Conservation (phyloP, 768 basidiomycete species). For the Leccinellum rugosiceps region DNA sequence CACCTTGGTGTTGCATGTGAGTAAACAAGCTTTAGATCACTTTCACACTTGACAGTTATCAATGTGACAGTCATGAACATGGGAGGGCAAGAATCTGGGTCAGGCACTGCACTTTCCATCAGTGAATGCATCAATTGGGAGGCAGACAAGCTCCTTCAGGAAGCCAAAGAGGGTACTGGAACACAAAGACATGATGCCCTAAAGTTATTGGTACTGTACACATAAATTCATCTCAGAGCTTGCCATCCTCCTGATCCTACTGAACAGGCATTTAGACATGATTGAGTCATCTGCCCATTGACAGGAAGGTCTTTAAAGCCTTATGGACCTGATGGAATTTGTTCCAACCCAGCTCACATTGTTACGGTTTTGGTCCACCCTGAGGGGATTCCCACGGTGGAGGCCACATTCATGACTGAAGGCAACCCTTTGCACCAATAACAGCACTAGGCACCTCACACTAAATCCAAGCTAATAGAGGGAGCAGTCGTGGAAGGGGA, state of each 20-base stretch:
- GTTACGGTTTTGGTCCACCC: no score
- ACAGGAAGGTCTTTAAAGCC: not conserved
- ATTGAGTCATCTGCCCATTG: not conserved
- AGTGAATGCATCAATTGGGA: not conserved
- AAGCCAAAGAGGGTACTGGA: not conserved
- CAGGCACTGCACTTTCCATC: not conserved
- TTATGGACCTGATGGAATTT: no score
- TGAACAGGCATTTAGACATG: not conserved
- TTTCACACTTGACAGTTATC: no score
- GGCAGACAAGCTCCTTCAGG: constrained; percentile 1
- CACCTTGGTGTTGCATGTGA: constrained; percentile 1
- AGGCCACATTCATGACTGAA: no score
- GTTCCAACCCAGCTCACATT: no score
- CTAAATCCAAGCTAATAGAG: no score
- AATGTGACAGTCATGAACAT: not conserved
- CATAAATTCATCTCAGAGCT: no score
- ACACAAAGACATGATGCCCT: not conserved
- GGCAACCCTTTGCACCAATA: no score
- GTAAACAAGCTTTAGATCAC: not conserved
- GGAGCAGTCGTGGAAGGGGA: no score
- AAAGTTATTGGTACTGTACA: not conserved
- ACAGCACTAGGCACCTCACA: no score
- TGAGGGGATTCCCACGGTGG: no score
- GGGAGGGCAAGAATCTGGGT: not conserved
- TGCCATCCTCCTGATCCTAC: not conserved